Base-by-base conservation (phyloP, 192 early-diverging fungal species). In the Lobosporangium transversale region DNA sequence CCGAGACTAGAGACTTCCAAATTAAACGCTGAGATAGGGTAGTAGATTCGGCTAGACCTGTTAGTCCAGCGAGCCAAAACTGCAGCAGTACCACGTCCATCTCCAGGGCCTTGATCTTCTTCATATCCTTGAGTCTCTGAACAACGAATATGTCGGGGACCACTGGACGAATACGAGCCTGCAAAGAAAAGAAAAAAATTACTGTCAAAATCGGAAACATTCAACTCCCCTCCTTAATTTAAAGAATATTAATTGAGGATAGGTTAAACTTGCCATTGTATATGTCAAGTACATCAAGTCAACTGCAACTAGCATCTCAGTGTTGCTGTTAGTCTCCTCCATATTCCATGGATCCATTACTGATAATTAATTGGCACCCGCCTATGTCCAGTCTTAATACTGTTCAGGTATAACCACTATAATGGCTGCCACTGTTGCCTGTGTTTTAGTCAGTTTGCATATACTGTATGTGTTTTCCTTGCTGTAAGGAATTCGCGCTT, bases 11-110 rank as follows among this genome's bases (percentile, higher is more conserved):
- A 18, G 62, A 62, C 44, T 67, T 76, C 73, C 73, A 76, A 37
- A 76, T 60, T 14, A 62, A 26, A 2, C 73, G 64, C n/a, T 76
- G 73, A 35, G 48, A 36, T 31, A 53, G 48, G 0, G 64, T 29
- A 24, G 23, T 51, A 1, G 73, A 59, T 40, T 76, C 73, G 0
- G 73, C 73, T 1, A 76, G 31, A 7, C 73, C 73, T 20, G 73
- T 76, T n/a, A 76, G 45, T 52, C 58, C 73, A 26, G 73, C 73
- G 2, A 76, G 64, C 73, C 73, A 76, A 15, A 76, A 57, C 45
- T 76, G 73, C 6, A 76, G 53, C 6, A 76, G 59, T 4, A 76
- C 57, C 18, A 59, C 47, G 7, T 67, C 73, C 59, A 67, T 61
- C 23, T 66, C 65, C n/a, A 67, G 21, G 23, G n/a, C 47, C 12